Conservation (phyloP, 805 yeast species). For the Spathaspora girioi region DNA sequence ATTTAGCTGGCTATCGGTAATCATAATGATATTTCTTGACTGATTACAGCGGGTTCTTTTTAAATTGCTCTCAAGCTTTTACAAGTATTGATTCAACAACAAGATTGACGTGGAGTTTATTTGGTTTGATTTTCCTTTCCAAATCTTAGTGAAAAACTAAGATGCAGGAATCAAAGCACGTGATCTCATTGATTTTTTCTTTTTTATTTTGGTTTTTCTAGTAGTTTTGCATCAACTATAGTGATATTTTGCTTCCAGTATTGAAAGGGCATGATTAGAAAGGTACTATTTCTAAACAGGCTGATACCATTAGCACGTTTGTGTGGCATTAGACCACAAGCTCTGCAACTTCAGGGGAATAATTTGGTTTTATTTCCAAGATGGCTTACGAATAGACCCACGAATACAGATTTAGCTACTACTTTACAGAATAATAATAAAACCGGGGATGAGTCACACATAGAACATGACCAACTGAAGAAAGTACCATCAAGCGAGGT, state of each 20-base stretch:
- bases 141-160: neutral
- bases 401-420: neutral
- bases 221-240: neutral
- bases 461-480: neutral
- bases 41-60: neutral
- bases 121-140: neutral
- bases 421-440: neutral
- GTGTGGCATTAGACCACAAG: neutral
- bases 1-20: constrained; percentile 77
- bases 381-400: neutral
- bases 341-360: neutral
- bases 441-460: neutral
- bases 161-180: neutral
- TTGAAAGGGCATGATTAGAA: neutral
- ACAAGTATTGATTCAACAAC: neutral
- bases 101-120: neutral
- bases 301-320: neutral
- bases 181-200: neutral
- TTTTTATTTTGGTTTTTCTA: neutral
- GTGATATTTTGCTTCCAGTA: neutral
- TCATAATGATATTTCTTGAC: constrained; percentile 47
- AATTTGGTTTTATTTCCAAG: neutral
- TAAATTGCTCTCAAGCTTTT: neutral
- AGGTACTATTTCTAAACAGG: neutral
- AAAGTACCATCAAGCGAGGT: neutral